Percentiles rank a stretch among this genome's conserved stretches.
Evolutionary conservation across 441 rosid genomes (phyloP).

Genomic region (Populus trichocarpa): DNA sequence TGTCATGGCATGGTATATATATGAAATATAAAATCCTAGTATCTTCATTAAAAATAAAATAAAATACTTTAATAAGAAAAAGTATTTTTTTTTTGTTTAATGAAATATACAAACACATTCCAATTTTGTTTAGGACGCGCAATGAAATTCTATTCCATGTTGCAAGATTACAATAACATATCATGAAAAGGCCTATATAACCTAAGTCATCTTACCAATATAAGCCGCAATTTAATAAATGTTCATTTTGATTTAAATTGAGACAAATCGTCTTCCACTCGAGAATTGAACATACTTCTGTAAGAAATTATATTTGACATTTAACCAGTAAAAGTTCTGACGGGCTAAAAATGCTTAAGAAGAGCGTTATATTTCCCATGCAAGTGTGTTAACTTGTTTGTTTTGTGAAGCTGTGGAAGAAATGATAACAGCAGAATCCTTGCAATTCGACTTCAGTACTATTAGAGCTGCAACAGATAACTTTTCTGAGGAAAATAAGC

Average conservation of each 20-base stretch:
- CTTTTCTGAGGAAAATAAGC: slow-evolving; percentile 42
- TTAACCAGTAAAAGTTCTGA: not conserved
- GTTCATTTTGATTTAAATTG: too few relatives aligned
- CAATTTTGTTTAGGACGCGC: not conserved
- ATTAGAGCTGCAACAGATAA: slow-evolving; percentile 48
- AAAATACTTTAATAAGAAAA: too few relatives aligned
- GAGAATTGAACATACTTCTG: not conserved
- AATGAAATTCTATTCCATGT: too few relatives aligned
- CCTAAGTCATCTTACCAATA: not conserved
- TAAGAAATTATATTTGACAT: too few relatives aligned
- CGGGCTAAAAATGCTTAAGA: not conserved
- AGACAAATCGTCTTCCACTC: not conserved
- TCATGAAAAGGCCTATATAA: too few relatives aligned
- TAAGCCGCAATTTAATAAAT: not conserved
- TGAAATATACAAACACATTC: too few relatives aligned
- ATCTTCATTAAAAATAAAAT: too few relatives aligned
- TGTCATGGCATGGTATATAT: too few relatives aligned
- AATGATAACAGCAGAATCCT: not conserved
- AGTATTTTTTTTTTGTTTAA: too few relatives aligned
- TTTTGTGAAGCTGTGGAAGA: slow-evolving; percentile 6
- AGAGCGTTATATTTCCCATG: not conserved
- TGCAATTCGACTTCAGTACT: slow-evolving; percentile 36
- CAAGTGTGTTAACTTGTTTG: not conserved
- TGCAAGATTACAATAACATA: too few relatives aligned
- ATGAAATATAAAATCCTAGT: too few relatives aligned